Base-by-base conservation (phyloP, 208 protist species). In the Spongospora subterranea region DNA sequence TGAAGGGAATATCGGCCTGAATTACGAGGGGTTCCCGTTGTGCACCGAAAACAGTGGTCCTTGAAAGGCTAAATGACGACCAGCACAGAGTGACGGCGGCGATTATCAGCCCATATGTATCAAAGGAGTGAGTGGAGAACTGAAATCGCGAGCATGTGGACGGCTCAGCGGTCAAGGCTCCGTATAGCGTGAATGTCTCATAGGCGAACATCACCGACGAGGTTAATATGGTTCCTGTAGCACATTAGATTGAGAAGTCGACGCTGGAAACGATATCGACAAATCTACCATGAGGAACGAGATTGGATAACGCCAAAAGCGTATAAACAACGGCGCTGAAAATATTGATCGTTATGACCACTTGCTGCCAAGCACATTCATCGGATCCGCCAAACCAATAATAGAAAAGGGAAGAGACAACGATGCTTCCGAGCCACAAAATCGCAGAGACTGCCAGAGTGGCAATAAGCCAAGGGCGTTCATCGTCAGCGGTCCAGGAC, bases 161-260 rank as follows among this genome's bases (percentile, higher is more conserved):
- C 17, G 71, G 71, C n/a, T 82, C 71, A 13, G 71, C 71, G 71
- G 35, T 35, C n/a, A 82, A n/a, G n/a, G 71, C 71, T 20, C 71
- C 71, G 40, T 82, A 82, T 6, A 82, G n/a, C 40, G 71, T 82
- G n/a, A 39, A 82, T 6, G 71, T 82, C 35, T 35, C 40, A 43
- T 82, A 82, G 13, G 71, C 71, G 71, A 82, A 82, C 71, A 82
- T 82, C 6, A 35, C n/a, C 71, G 71, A 82, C 71, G 71, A 82
- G 6, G 71, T 82, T n/a, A 82, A n/a, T n/a, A 82, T 40, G 6
- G 71, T 82, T 6, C 50, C 50, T 60, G 24, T 29, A 60, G 50
- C 50, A 24, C n/a, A n/a, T n/a, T n/a, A 24, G 50, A 60, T 60
- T 60, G 13, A 60, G 6, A 6, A 60, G 6, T 60, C 24, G 50